Conservation (phyloP, 2,329 filamentous ascomycete genomes). For the Cadophora sp. region DNA sequence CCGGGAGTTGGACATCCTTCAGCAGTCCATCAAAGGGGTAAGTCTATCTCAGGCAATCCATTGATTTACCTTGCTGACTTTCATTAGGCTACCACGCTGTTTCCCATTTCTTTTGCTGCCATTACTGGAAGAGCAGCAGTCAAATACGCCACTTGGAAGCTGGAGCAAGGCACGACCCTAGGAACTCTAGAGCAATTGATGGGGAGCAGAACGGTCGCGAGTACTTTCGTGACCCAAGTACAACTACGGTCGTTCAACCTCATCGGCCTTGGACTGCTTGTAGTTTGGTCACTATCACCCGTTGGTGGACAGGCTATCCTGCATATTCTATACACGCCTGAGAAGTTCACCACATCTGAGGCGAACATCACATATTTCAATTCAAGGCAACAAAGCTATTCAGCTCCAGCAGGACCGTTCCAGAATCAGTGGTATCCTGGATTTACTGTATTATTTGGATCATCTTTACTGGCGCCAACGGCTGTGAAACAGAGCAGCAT, state of each 20-base stretch:
- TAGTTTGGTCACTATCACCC: slow-evolving; percentile 44
- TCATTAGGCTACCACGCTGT: slow-evolving; percentile 38
- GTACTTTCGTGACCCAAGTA: slow-evolving; percentile 40
- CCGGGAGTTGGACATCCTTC: slow-evolving; percentile 26
- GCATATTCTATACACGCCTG: slow-evolving; percentile 33
- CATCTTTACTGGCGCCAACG: slow-evolving; percentile 33
- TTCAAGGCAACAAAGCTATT: slow-evolving; percentile 34
- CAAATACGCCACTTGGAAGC: slow-evolving; percentile 39
- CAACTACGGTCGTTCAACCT: slow-evolving; percentile 40
- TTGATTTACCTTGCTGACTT: not conserved
- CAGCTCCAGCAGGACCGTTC: slow-evolving; percentile 27
- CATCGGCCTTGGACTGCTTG: slow-evolving; percentile 36
- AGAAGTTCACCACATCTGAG: slow-evolving; percentile 24
- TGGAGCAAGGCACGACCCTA: slow-evolving; percentile 41
- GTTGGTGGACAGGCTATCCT: slow-evolving; percentile 43
- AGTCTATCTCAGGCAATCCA: not conserved
- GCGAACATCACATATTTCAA: slow-evolving; percentile 34
- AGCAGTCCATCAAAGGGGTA: slow-evolving; percentile 35
- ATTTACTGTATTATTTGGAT: slow-evolving; percentile 34
- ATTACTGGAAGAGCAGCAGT: slow-evolving; percentile 40
- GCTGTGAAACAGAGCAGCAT: slow-evolving; percentile 32
- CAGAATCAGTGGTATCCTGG: slow-evolving; percentile 29
- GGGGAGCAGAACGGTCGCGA: slow-evolving; percentile 43
- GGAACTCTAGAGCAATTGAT: slow-evolving; percentile 42
- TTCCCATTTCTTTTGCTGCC: slow-evolving; percentile 43